Conservation (phyloP, 768 basidiomycete genomes). For the Suillus plorans region DNA sequence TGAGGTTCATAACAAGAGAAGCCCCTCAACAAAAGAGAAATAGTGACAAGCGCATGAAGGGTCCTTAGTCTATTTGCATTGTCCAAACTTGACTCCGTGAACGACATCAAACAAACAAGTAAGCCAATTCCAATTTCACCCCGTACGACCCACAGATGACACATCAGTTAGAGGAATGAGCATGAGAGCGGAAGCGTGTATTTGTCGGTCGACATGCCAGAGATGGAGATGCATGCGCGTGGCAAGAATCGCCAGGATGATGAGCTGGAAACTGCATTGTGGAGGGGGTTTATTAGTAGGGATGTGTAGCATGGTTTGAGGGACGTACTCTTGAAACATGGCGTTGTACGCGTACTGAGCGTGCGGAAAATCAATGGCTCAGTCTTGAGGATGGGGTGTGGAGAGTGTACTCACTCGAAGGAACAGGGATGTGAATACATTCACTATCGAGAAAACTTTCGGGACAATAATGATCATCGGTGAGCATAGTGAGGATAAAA, state of each 20-base stretch:
- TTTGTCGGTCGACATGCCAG: neutral
- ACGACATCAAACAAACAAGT: neutral
- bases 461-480: neutral
- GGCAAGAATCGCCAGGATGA: constrained; percentile 7
- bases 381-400: neutral
- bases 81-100: neutral
- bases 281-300: neutral
- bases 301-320: neutral
- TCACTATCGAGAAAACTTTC: neutral
- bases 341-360: neutral
- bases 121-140: neutral
- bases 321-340: neutral
- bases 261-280: constrained; percentile 1
- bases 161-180: neutral
- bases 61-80: neutral
- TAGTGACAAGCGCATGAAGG: neutral
- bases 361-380: neutral
- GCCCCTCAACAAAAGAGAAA: no score
- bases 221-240: constrained; percentile 10
- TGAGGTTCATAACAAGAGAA: no score
- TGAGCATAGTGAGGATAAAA: neutral
- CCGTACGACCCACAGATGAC: neutral
- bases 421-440: neutral
- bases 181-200: neutral
- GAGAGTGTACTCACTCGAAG: neutral